Conservation (phyloP, 768 basidiomycete species). For the Amanita phalloides region DNA sequence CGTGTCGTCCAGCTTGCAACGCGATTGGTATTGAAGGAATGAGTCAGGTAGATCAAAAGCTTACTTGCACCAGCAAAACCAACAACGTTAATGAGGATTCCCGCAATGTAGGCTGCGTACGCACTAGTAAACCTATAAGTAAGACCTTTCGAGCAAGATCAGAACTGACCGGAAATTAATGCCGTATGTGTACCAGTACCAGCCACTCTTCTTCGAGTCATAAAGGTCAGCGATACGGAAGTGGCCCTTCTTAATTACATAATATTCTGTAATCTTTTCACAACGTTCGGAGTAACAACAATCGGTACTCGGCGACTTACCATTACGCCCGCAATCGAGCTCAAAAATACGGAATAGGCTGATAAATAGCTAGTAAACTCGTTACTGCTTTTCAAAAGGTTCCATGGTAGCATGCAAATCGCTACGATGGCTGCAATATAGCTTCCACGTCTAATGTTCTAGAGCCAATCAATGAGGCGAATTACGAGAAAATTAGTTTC, state of each 20-base stretch:
- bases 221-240: slow-evolving; percentile 70
- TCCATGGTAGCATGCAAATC: slow-evolving; percentile 69
- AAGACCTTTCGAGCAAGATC: slow-evolving; percentile 4
- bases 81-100: slow-evolving; percentile 78
- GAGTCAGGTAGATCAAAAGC: slow-evolving; percentile 13
- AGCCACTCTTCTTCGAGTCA: slow-evolving; percentile 37
- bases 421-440: slow-evolving; percentile 73
- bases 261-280: slow-evolving; percentile 60
- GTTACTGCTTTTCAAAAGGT: slow-evolving; percentile 61
- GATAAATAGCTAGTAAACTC: slow-evolving; percentile 74
- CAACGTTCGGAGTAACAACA: neutral
- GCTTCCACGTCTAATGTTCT: slow-evolving; percentile 86
- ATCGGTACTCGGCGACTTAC: slow-evolving; percentile 19
- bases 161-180: slow-evolving; percentile 52
- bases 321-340: slow-evolving; percentile 77
- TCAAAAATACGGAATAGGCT: slow-evolving; percentile 73
- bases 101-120: slow-evolving; percentile 56
- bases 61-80: slow-evolving; percentile 70
- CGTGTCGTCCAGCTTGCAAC: slow-evolving; percentile 38
- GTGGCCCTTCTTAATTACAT: slow-evolving; percentile 38
- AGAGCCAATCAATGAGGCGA: neutral
- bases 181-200: slow-evolving; percentile 71
- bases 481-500: neutral
- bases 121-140: slow-evolving; percentile 26
- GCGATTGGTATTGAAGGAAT: slow-evolving; percentile 1